phyloP scores from a whole-genome alignment of 352 stramenopile genomes.

The Pythium insidiosum region DNA sequence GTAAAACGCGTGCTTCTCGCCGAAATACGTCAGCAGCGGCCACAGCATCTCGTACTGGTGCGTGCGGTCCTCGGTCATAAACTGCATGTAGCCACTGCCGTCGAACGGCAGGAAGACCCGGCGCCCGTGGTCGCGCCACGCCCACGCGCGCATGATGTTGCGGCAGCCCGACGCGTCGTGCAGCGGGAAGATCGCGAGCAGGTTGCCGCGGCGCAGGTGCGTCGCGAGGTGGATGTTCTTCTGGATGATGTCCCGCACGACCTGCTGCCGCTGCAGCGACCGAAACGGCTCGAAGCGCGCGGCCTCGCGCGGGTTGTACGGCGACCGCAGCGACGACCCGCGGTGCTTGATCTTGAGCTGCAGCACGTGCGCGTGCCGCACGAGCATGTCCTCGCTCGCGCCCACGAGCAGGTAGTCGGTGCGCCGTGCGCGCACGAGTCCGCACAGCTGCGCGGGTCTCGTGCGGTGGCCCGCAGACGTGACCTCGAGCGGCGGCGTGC shows the following conservation, averaged over 20 bases:
- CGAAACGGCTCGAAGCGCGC: conserved; percentile 61
- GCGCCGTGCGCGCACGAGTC: neutral
- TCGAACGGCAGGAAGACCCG: conserved; percentile 52
- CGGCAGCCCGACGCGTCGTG: conserved; percentile 51
- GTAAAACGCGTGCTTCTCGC: conserved; percentile 77
- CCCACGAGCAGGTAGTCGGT: conserved; percentile 60
- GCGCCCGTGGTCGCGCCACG: conserved; percentile 19
- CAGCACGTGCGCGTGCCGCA: conserved; percentile 46
- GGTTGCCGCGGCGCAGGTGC: conserved; percentile 41
- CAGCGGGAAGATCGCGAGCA: conserved; percentile 55
- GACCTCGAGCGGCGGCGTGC: conserved; percentile 40
- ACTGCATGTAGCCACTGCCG: conserved; percentile 38
- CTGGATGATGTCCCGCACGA: conserved; percentile 66
- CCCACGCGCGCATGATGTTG: conserved; percentile 61
- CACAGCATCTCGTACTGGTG: conserved; percentile 78
- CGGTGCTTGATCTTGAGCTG: conserved; percentile 73
- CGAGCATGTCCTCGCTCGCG: conserved; percentile 41
- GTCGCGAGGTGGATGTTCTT: conserved; percentile 62
- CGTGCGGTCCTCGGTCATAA: conserved; percentile 44
- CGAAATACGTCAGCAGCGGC: conserved; percentile 75
- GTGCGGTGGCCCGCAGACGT: conserved; percentile 24
- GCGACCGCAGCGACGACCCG: conserved; percentile 44
- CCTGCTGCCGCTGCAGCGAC: conserved; percentile 67
- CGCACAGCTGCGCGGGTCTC: conserved; percentile 4
- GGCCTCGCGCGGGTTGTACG: conserved; percentile 29